phyloP scores from a whole-genome alignment of 495 filamentous ascomycete species.

The Thozetella sp. region DNA sequence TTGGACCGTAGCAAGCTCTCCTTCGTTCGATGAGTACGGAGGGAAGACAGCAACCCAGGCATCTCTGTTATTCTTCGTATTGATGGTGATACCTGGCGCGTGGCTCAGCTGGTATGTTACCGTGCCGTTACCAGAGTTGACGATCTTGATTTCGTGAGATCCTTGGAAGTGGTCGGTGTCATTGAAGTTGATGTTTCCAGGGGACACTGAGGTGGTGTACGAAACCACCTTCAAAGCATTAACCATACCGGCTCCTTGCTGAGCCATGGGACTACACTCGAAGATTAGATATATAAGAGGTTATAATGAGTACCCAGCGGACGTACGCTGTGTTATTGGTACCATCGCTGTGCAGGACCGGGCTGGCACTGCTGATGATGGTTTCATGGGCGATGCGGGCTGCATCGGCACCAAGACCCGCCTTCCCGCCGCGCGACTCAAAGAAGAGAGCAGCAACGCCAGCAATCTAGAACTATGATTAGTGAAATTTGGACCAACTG shows the following conservation, averaged over 20 bases:
- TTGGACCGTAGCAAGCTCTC: neutral
- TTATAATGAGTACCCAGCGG: neutral
- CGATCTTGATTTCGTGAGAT: slow-evolving; percentile 34
- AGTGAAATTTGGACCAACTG: neutral
- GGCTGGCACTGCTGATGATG: slow-evolving; percentile 33
- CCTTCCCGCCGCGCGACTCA: slow-evolving; percentile 22
- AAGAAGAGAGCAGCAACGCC: slow-evolving; percentile 40
- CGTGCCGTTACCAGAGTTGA: slow-evolving; percentile 32
- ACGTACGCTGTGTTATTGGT: slow-evolving; percentile 6
- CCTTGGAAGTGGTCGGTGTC: slow-evolving; percentile 40
- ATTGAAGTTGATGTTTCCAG: slow-evolving; percentile 40
- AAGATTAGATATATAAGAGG: neutral
- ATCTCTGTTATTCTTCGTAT: neutral
- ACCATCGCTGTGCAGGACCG: slow-evolving; percentile 39
- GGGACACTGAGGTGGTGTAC: slow-evolving; percentile 33
- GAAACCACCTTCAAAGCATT: slow-evolving; percentile 41
- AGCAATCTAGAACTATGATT: slow-evolving; percentile 14
- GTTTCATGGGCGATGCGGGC: slow-evolving; percentile 29
- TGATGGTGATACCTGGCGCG: slow-evolving; percentile 6
- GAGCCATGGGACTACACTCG: slow-evolving; percentile 13
- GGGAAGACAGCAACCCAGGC: neutral
- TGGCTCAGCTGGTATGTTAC: slow-evolving; percentile 31
- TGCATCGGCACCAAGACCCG: slow-evolving; percentile 25
- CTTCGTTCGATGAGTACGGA: neutral
- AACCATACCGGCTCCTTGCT: slow-evolving; percentile 38